These are phyloP conservation scores for Starmerella ratchasimensis DNA, from an alignment of 805 yeast genomes.

Conservation along the genomic window DNA sequence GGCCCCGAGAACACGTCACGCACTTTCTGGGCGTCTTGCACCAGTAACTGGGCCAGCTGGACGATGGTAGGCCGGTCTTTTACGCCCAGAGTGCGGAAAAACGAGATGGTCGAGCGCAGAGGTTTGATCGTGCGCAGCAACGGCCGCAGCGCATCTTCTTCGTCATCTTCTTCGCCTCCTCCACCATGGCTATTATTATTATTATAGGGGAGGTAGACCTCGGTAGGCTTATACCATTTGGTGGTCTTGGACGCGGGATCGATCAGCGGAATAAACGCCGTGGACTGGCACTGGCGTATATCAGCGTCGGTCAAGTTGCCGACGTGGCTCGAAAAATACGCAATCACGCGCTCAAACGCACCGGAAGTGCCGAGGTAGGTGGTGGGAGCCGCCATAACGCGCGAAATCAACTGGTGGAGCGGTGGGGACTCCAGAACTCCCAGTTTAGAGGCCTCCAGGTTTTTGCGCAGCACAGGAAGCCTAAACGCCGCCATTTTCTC, in stretches of 20 bases:
- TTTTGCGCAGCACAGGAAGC: conserved; percentile 21
- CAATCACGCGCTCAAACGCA: conserved; percentile 18
- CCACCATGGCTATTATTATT: no score
- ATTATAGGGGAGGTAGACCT: conserved; percentile 18
- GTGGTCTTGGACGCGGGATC: neutral
- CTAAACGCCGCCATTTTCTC: conserved; percentile 21
- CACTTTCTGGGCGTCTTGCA: conserved; percentile 1
- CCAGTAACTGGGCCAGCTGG: conserved; percentile 22
- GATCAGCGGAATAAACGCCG: conserved; percentile 23
- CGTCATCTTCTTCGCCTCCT: conserved; percentile 3
- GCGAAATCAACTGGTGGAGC: conserved; percentile 13
- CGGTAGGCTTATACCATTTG: conserved; percentile 18
- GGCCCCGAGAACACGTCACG: conserved; percentile 18
- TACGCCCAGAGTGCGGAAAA: conserved; percentile 25
- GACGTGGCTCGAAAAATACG: conserved; percentile 21
- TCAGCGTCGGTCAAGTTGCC: conserved; percentile 19
- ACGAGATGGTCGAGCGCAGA: conserved; percentile 20
- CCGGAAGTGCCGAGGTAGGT: conserved; percentile 14
- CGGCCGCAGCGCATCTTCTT: conserved; percentile 7
- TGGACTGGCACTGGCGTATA: conserved; percentile 10
- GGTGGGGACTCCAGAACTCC: conserved; percentile 25
- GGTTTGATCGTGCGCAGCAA: conserved; percentile 11
- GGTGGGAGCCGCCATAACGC: conserved; percentile 20
- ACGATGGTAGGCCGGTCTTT: conserved; percentile 24
- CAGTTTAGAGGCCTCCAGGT: conserved; percentile 23